Evolutionary conservation across 345 rosid species (phyloP), one percentile per base, ranked within the genome.

Genomic region (Limnanthes douglasii): DNA sequence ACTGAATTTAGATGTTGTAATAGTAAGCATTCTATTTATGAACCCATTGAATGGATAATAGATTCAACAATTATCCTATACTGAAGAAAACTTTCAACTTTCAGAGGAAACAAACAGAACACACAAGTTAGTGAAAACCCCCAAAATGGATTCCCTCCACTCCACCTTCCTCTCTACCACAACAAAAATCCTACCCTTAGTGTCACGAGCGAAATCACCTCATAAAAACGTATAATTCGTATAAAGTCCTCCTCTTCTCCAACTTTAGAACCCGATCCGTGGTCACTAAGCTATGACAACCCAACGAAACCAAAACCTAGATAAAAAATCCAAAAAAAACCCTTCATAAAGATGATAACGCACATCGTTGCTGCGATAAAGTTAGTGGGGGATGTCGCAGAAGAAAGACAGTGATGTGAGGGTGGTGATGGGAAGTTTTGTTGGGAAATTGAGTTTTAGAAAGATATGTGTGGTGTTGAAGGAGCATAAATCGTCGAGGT

Each of bases 391-490:
- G 4, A 46, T 65, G 61, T 49, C 67, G 3, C 46, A 26, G 31
- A 39, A n/a, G 32, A 45, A 22, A 19, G 64, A 62, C 14, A 66
- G 61, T 40, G 60, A 77, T 45, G 51, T 77, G 45, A 64, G 88
- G 49, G 10, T 28, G 37, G 61, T 62, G 48, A 67, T 77, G 82
- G 44, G 69, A 23, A 69, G 71, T 22, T 77, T 77, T 46, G 75
- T 73, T 24, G 57, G 71, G 9, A 77, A 65, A 53, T 39, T 77
- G 38, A 73, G 41, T 34, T 77, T 77, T 41, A 64, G 59, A 42
- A 82, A 77, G 27, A 77, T 77, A 78, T 77, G 88, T 43, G 69
- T 66, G 18, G 82, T 77, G 35, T 46, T 77, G 61, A 77, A 70
- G 50, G 88, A 62, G 47, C 82, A 72, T 50, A 69, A 48, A 36